phyloP scores from a whole-genome alignment of 2,329 filamentous ascomycete genomes.

The Trichoderma simmonsii region DNA sequence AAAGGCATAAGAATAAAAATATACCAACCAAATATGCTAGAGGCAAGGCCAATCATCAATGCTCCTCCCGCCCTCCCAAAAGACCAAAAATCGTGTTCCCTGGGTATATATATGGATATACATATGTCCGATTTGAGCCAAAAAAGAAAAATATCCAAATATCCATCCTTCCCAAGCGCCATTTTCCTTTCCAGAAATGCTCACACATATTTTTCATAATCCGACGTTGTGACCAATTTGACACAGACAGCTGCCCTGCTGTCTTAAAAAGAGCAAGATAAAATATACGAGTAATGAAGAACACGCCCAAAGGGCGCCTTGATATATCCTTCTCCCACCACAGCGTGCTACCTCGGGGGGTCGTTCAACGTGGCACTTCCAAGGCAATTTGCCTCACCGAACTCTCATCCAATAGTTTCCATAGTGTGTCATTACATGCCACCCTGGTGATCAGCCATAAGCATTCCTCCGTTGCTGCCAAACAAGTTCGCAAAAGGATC shows the following conservation, averaged over 20 bases:
- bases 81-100: slow-evolving; percentile 1
- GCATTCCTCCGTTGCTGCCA: slow-evolving; percentile 38
- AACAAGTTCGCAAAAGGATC: slow-evolving; percentile 52
- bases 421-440: not conserved
- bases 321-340: not conserved
- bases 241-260: not conserved
- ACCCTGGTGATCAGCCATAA: slow-evolving; percentile 32
- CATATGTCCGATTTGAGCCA: slow-evolving; percentile 5
- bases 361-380: too few species aligned
- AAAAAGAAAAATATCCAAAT: slow-evolving; percentile 3
- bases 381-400: too few species aligned
- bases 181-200: not conserved
- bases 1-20: not conserved
- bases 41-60: not conserved
- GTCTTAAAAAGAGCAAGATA: not conserved
- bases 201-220: not conserved
- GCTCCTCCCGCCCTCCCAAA: not conserved
- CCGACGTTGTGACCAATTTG: not conserved
- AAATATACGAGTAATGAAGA: not conserved
- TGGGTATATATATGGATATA: slow-evolving; percentile 17
- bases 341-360: too few species aligned
- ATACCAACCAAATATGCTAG: not conserved
- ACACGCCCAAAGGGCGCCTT: not conserved
- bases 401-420: not conserved
- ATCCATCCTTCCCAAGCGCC: slow-evolving; percentile 6